Conservation (phyloP, 2,329 filamentous ascomycete genomes). For the Aspergillus vadensis region DNA sequence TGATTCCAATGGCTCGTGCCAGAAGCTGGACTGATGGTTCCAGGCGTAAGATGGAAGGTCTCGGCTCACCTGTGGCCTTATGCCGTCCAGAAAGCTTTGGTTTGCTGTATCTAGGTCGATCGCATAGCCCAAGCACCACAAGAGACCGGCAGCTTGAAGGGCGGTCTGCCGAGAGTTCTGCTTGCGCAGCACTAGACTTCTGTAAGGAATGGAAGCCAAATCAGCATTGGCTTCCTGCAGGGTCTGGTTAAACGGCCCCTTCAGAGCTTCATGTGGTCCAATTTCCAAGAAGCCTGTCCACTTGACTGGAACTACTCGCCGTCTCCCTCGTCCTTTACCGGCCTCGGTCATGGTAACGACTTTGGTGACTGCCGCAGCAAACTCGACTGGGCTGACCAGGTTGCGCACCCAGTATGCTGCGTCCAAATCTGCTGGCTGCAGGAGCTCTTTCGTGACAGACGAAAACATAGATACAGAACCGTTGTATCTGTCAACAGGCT, state of each 20-base stretch:
- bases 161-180: slow-evolving; percentile 15
- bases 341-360: slow-evolving; percentile 3
- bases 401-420: slow-evolving; percentile 29
- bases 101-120: slow-evolving; percentile 9
- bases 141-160: slow-evolving; percentile 13
- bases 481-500: slow-evolving; percentile 7
- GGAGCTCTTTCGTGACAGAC: slow-evolving; percentile 28
- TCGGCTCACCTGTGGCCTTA: too few relatives aligned
- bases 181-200: slow-evolving; percentile 16
- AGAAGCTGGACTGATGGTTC: slow-evolving; percentile 43
- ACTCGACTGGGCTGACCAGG: slow-evolving; percentile 27
- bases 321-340: neutral
- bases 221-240: too few relatives aligned
- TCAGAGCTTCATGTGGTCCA: slow-evolving; percentile 33
- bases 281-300: slow-evolving; percentile 27
- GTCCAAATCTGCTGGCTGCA: slow-evolving; percentile 18
- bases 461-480: slow-evolving; percentile 23
- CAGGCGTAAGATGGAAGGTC: slow-evolving; percentile 48
- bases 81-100: neutral
- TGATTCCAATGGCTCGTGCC: slow-evolving; percentile 34
- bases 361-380: slow-evolving; percentile 22
- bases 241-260: slow-evolving; percentile 27
- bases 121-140: slow-evolving; percentile 20
- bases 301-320: neutral
- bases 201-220: slow-evolving; percentile 10